phyloP scores from a whole-genome alignment of 257 asterid species.

The Rehmannia glutinosa region DNA sequence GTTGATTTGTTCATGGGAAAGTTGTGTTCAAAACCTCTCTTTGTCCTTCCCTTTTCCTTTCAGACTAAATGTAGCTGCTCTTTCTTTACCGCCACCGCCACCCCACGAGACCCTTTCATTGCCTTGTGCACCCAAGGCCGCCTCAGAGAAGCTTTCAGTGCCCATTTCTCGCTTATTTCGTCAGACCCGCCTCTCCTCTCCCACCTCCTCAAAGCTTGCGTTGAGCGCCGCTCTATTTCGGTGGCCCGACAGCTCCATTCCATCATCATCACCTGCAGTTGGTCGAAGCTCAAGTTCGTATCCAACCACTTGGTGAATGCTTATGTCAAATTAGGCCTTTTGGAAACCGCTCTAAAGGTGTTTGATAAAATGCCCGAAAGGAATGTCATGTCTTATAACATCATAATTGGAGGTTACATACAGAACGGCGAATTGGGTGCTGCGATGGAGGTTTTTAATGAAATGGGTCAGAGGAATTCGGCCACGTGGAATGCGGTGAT shows the following conservation, averaged over 20 bases:
- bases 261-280: constrained; percentile 47
- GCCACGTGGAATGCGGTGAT: constrained; percentile 92
- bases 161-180: constrained; percentile 38
- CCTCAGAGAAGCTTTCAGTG: constrained; percentile 47
- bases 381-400: constrained; percentile 76
- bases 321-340: constrained; percentile 48
- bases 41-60: constrained; percentile 25
- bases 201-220: constrained; percentile 61
- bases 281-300: constrained; percentile 49
- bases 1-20: constrained; percentile 30
- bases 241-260: constrained; percentile 65
- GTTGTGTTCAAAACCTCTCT: constrained; percentile 24
- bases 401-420: constrained; percentile 67
- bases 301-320: constrained; percentile 62
- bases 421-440: constrained; percentile 49
- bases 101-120: constrained; percentile 26
- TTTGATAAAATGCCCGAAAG: constrained; percentile 57
- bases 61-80: constrained; percentile 21
- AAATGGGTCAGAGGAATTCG: constrained; percentile 65
- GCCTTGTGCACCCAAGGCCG: constrained; percentile 47
- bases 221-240: constrained; percentile 40
- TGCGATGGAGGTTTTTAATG: constrained; percentile 52
- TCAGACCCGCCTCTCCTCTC: constrained; percentile 56
- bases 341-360: constrained; percentile 40
- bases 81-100: constrained; percentile 21